A percentile compares a stretch with the other conserved stretches of the same genome.
Conservation (phyloP, 2,329 filamentous ascomycete genomes). For the Pestalotiopsis sp. region DNA sequence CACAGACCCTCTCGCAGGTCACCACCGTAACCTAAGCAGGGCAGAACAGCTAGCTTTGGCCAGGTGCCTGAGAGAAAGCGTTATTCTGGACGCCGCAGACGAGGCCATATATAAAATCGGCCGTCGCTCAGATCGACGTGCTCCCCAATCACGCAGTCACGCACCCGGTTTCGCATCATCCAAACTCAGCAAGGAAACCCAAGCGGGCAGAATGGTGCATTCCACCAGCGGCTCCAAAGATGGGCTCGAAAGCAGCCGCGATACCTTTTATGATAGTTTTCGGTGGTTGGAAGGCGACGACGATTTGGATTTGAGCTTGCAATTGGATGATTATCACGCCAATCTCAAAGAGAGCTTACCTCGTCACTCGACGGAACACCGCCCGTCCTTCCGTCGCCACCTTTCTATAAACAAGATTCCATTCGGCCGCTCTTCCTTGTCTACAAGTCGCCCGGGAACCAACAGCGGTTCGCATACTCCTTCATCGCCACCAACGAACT, state of each 20-base stretch:
- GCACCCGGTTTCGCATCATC: conserved; percentile 27
- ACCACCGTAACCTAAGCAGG: conserved; percentile 65
- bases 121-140: conserved; percentile 37
- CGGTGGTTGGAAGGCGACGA: conserved; percentile 76
- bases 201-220: conserved; percentile 27
- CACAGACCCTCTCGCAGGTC: conserved; percentile 63
- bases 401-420: conserved; percentile 72
- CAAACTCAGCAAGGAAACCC: conserved; percentile 29
- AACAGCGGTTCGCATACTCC: conserved; percentile 40
- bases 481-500: conserved; percentile 29
- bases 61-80: conserved; percentile 49
- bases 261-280: conserved; percentile 68
- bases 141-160: conserved; percentile 29
- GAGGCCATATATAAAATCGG: conserved; percentile 51
- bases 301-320: conserved; percentile 68
- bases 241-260: conserved; percentile 39
- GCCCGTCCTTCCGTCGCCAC: conserved; percentile 69
- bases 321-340: conserved; percentile 71
- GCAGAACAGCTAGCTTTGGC: conserved; percentile 66
- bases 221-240: conserved; percentile 24
- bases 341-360: conserved; percentile 58
- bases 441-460: conserved; percentile 49
- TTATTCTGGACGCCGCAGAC: conserved; percentile 59
- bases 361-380: conserved; percentile 45
- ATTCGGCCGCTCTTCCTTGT: conserved; percentile 58